Conservation (phyloP, 164 flowering plant species). For the Brasenia schreberi region DNA sequence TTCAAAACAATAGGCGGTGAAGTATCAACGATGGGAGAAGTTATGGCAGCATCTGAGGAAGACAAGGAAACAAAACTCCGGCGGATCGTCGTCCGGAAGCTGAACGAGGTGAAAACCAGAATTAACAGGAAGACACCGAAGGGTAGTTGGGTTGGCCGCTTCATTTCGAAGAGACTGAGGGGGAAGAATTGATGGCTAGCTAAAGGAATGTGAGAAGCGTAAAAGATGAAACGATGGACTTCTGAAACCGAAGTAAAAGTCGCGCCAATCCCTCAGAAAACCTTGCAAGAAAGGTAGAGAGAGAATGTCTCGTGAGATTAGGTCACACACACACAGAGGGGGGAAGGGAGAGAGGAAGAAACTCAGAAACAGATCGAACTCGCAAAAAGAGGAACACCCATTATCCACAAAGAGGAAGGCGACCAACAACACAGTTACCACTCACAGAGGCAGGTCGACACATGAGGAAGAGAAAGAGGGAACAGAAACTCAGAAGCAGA, state of each 20-base stretch:
- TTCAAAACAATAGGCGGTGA: constrained; percentile 22
- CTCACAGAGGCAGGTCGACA: too few species aligned
- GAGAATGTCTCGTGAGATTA: not conserved
- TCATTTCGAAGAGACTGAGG: constrained; percentile 19
- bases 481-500: too few species aligned
- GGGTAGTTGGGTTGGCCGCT: constrained; percentile 33
- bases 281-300: not conserved
- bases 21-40: not conserved
- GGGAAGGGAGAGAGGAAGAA: too few species aligned
- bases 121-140: constrained; percentile 32
- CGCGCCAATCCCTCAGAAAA: not conserved
- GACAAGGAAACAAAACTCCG: constrained; percentile 8
- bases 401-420: too few species aligned
- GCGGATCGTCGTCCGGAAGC: constrained; percentile 22
- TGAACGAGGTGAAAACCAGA: constrained; percentile 27
- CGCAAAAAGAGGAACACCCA: too few species aligned
- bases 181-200: not conserved
- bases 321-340: too few species aligned
- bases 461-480: too few species aligned
- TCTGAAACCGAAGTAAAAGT: not conserved
- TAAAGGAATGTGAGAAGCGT: not conserved
- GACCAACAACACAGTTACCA: too few species aligned
- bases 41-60: constrained; percentile 2
- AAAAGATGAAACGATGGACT: not conserved
- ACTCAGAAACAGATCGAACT: too few species aligned